Conservation (phyloP, 805 yeast genomes). For the Komagataella mondaviorum region DNA sequence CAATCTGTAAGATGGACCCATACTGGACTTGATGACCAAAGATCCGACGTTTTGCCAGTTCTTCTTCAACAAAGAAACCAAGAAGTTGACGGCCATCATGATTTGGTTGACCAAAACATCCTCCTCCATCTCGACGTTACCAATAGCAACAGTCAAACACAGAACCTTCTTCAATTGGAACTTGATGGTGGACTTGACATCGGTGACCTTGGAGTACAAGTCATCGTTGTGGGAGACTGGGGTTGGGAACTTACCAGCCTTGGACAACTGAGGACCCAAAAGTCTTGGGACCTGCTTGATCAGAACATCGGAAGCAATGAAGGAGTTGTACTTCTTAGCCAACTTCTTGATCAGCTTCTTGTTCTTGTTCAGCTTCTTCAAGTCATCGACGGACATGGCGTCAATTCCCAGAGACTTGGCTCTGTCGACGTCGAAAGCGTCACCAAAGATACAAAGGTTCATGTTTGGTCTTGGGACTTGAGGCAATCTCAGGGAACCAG, state of each 20-base stretch:
- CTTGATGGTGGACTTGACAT: slow-evolving; percentile 98
- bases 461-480: slow-evolving; percentile 99
- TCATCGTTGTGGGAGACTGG: slow-evolving; percentile 99
- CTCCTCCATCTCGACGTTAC: slow-evolving; percentile 99
- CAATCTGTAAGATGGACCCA: slow-evolving; percentile 99
- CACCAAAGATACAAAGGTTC: slow-evolving; percentile 99
- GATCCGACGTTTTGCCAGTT: slow-evolving; percentile 99
- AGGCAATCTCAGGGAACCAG: slow-evolving; percentile 97
- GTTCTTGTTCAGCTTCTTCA: slow-evolving; percentile 99
- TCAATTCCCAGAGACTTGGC: slow-evolving; percentile 98
- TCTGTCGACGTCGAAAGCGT: slow-evolving; percentile 99
- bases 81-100: slow-evolving; percentile 97
- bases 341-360: slow-evolving; percentile 98
- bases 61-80: slow-evolving; percentile 98
- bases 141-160: slow-evolving; percentile 99
- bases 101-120: slow-evolving; percentile 93
- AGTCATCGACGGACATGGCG: slow-evolving; percentile 99
- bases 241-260: slow-evolving; percentile 99
- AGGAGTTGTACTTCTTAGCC: slow-evolving; percentile 99
- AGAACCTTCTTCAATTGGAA: slow-evolving; percentile 99
- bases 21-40: slow-evolving; percentile 95
- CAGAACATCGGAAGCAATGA: slow-evolving; percentile 97
- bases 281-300: slow-evolving; percentile 99
- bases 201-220: slow-evolving; percentile 88
- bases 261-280: slow-evolving; percentile 99